These are phyloP conservation scores for Trichosporon sp. DNA, from an alignment of 1,284 basidiomycete genomes.

Conservation along the genomic window DNA sequence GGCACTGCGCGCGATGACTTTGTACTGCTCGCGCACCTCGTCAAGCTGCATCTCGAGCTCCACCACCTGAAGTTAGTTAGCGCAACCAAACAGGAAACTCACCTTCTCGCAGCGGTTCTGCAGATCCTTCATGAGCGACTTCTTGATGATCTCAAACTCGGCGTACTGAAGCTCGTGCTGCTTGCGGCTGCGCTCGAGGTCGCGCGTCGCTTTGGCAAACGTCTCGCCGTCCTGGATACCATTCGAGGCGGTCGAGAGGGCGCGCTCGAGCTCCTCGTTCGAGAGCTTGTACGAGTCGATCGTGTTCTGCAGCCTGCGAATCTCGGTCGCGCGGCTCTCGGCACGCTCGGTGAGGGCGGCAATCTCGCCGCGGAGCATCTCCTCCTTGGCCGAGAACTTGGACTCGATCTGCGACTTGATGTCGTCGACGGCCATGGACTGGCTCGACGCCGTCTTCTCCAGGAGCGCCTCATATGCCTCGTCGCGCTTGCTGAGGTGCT, in stretches of 20 bases:
- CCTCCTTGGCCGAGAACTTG: slow-evolving; percentile 89
- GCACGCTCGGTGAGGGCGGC: slow-evolving; percentile 88
- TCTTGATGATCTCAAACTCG: slow-evolving; percentile 98
- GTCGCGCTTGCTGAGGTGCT: slow-evolving; percentile 77
- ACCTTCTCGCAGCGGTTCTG: slow-evolving; percentile 99
- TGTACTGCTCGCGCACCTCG: slow-evolving; percentile 98
- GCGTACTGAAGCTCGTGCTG: slow-evolving; percentile 95
- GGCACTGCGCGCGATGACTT: slow-evolving; percentile 95
- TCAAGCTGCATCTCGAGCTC: slow-evolving; percentile 99
- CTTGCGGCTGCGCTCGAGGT: slow-evolving; percentile 94
- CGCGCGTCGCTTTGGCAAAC: slow-evolving; percentile 92
- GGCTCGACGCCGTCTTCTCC: slow-evolving; percentile 55
- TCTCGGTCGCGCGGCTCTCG: slow-evolving; percentile 82
- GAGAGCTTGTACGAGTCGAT: slow-evolving; percentile 93
- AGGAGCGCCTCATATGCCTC: slow-evolving; percentile 94
- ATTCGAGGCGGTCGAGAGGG: slow-evolving; percentile 92
- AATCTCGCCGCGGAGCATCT: slow-evolving; percentile 83
- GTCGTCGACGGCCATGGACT: slow-evolving; percentile 67
- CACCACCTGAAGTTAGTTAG: slow-evolving; percentile 70
- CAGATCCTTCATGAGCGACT: slow-evolving; percentile 96
- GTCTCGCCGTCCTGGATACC: slow-evolving; percentile 96
- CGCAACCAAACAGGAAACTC: slow-evolving; percentile 29
- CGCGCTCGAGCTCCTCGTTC: slow-evolving; percentile 97
- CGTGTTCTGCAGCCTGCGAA: slow-evolving; percentile 77
- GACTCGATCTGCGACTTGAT: slow-evolving; percentile 94